Evolutionary conservation across 208 protist species (phyloP), one percentile per base, ranked within the genome.

Genomic region (Acanthamoeba culbertsoni): DNA sequence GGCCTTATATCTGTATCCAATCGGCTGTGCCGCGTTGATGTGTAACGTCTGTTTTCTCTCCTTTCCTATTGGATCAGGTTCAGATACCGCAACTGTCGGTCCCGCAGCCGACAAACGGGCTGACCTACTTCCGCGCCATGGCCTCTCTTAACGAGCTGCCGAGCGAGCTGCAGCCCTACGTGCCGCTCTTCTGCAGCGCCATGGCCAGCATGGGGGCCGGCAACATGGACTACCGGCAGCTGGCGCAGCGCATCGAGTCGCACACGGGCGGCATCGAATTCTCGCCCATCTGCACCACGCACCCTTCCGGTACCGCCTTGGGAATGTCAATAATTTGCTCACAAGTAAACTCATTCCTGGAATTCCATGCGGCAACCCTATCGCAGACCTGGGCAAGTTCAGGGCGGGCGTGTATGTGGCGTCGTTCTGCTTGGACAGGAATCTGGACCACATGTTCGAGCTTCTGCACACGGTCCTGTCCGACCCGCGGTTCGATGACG

Each of bases 201-300:
- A 91, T 91, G 45, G 84, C 40, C 57, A 91, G 62, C 68, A 82
- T 93, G 68, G 90, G 90, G 23, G 90, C 90, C 3, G 90, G 68
- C 14, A 33, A 65, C 26, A 86, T 82, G 90, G 90, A 93, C 71
- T 82, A 93, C 40, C 90, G 71, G 0, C 90, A 93, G 90, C 71
- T 93, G 14, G 43, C 62, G 6, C 90, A 93, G 57, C 23, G 62
- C 48, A 93, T 93, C 4, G 90, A 93, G 33, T 37, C 71, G 18
- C 71, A 93, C 73, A 93, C 90, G 20, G 90, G 90, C 63, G 90
- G 90, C 73, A 86, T 93, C 37, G 90, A 82, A 37, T 93, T 59
- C 35, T 48, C 71, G 46, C 90, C 90, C 28, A 48, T 79, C 18
- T 79, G 43, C 26, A 26, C 28, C 23, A 63, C 43, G 14, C 51